phyloP scores from a whole-genome alignment of 352 stramenopile genomes.

The Phytophthora fragariae region DNA sequence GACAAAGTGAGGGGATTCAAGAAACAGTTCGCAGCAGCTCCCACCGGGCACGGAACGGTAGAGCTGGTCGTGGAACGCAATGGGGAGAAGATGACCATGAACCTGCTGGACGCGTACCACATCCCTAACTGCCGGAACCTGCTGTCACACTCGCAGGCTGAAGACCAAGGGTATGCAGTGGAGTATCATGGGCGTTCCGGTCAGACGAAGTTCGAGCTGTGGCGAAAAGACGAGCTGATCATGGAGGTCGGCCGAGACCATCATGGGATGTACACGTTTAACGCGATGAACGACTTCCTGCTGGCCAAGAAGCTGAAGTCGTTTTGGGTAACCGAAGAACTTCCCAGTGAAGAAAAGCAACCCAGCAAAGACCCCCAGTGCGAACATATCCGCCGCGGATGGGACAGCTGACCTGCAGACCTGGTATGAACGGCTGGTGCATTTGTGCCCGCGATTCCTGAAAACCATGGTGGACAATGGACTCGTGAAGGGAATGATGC shows the following conservation, averaged over 20 bases:
- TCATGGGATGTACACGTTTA: constrained; percentile 11
- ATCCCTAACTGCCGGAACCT: no score
- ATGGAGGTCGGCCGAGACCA: constrained; percentile 2
- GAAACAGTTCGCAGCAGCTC: constrained; percentile 10
- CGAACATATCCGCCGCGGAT: not conserved
- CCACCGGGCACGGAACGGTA: not conserved
- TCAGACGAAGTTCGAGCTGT: constrained; percentile 9
- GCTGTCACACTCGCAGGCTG: constrained; percentile 2
- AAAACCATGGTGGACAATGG: constrained; percentile 4
- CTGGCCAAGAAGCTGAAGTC: no score
- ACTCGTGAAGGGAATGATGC: not conserved
- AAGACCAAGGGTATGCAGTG: constrained; percentile 17
- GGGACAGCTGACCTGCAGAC: constrained; percentile 7
- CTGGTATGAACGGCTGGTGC: constrained; percentile 3
- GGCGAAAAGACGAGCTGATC: not conserved
- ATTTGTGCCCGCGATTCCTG: constrained; percentile 13
- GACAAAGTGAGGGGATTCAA: constrained; percentile 12
- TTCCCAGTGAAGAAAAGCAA: no score
- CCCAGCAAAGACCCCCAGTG: not conserved
- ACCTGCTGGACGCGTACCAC: no score
- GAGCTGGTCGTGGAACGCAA: not conserved
- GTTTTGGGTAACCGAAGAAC: not conserved
- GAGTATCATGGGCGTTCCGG: constrained; percentile 8
- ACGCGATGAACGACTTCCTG: constrained; percentile 3
- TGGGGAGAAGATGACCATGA: no score